phyloP scores from a whole-genome alignment of 164 flowering plant genomes.

The Aristolochia contorta region DNA sequence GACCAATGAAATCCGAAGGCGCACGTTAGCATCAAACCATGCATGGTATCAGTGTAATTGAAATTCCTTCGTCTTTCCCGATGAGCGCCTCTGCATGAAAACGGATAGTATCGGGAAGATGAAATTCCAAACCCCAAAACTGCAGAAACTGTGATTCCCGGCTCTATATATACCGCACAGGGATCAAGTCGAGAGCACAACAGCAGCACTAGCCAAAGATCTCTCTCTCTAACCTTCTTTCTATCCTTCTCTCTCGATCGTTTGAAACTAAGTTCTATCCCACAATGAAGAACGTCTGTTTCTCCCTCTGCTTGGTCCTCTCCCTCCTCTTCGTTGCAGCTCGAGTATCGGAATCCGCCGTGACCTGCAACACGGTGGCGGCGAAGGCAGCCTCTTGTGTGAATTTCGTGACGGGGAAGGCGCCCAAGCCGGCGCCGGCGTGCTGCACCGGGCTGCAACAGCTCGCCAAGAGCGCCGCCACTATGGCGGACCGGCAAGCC shows the following conservation, averaged over 20 bases:
- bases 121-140: background rate
- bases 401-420: slow-evolving; percentile 26
- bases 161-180: background rate
- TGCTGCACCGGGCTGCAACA: slow-evolving; percentile 34
- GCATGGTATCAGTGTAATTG: too few species aligned
- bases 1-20: too few species aligned
- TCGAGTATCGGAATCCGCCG: slow-evolving; percentile 15
- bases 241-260: too few species aligned
- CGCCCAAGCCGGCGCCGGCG: slow-evolving; percentile 15
- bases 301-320: slow-evolving; percentile 15
- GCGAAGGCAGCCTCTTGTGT: slow-evolving; percentile 27
- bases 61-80: too few species aligned
- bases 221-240: background rate
- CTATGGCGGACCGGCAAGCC: slow-evolving; percentile 27
- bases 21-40: too few species aligned
- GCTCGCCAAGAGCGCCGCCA: slow-evolving; percentile 19
- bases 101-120: slow-evolving; percentile 1
- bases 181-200: background rate
- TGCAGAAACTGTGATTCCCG: background rate
- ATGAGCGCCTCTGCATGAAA: background rate
- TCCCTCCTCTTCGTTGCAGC: slow-evolving; percentile 19
- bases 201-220: background rate
- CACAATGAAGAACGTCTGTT: slow-evolving; percentile 21
- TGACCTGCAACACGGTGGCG: slow-evolving; percentile 19
- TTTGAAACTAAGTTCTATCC: background rate